phyloP scores from a whole-genome alignment of 176 grass and related monocot genomes.

The Ananas comosus region DNA sequence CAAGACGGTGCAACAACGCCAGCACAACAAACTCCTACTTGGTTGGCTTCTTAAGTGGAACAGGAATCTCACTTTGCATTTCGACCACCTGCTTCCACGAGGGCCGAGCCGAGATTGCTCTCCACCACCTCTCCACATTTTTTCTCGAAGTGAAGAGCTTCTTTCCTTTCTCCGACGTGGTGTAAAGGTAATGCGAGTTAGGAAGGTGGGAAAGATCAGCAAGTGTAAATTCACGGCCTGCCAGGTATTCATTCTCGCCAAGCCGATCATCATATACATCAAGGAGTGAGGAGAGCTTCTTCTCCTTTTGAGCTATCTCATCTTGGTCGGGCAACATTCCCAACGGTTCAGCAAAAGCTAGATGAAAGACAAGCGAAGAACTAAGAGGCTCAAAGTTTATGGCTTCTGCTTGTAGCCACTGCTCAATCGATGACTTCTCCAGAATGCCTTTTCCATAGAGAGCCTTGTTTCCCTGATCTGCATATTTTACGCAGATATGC shows the following conservation, averaged over 20 bases:
- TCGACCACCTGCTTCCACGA: slow-evolving; percentile 60
- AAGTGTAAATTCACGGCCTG: slow-evolving; percentile 49
- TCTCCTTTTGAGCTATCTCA: slow-evolving; percentile 34
- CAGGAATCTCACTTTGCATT: slow-evolving; percentile 65
- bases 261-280: slow-evolving; percentile 45
- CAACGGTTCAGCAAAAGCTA: slow-evolving; percentile 55
- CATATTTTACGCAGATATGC: slow-evolving; percentile 51
- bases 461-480: slow-evolving; percentile 41
- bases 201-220: slow-evolving; percentile 78
- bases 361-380: slow-evolving; percentile 65
- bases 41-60: slow-evolving; percentile 37
- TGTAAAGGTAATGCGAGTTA: slow-evolving; percentile 59
- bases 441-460: slow-evolving; percentile 57
- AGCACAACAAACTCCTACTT: background rate
- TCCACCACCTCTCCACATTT: slow-evolving; percentile 67
- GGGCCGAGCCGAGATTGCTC: slow-evolving; percentile 33
- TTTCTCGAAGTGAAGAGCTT: slow-evolving; percentile 62
- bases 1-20: background rate
- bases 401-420: slow-evolving; percentile 68
- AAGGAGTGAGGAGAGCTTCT: slow-evolving; percentile 43
- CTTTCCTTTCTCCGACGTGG: slow-evolving; percentile 29
- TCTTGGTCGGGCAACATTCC: slow-evolving; percentile 33
- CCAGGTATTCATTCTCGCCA: slow-evolving; percentile 32
- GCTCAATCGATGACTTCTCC: slow-evolving; percentile 65
- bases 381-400: slow-evolving; percentile 57